Conservation (phyloP, 768 basidiomycete genomes). For the Boletus fagicola region DNA sequence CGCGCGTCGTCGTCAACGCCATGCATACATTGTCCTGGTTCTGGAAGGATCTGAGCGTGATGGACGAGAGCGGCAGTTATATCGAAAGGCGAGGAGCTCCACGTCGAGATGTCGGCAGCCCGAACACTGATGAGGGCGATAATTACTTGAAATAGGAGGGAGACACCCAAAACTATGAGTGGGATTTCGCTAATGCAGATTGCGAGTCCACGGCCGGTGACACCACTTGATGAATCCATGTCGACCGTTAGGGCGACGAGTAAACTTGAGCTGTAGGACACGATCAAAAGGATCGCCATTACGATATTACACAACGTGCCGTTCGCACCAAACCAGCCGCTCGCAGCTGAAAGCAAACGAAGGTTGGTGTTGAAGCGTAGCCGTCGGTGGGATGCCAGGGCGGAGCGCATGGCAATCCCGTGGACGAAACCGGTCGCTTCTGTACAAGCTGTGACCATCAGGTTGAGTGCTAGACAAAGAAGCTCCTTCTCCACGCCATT, state of each 20-base stretch:
- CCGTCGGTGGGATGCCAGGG: slow-evolving; percentile 24
- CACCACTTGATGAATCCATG: slow-evolving; percentile 16
- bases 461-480: slow-evolving; percentile 26
- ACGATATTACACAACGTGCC: slow-evolving; percentile 21
- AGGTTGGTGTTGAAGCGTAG: slow-evolving; percentile 32
- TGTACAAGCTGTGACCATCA: slow-evolving; percentile 28
- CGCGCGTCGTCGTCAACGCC: slow-evolving; percentile 11
- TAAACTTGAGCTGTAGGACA: slow-evolving; percentile 29
- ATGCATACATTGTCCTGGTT: slow-evolving; percentile 28
- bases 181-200: slow-evolving; percentile 28
- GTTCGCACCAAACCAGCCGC: slow-evolving; percentile 22
- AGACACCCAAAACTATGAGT: slow-evolving; percentile 27
- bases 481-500: slow-evolving; percentile 18
- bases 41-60: slow-evolving; percentile 21
- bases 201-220: neutral
- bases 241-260: slow-evolving; percentile 23
- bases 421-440: slow-evolving; percentile 32
- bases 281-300: slow-evolving; percentile 30
- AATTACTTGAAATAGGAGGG: slow-evolving; percentile 23
- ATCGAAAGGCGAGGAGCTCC: slow-evolving; percentile 35
- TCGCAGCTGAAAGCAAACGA: slow-evolving; percentile 26
- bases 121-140: slow-evolving; percentile 25
- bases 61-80: slow-evolving; percentile 31
- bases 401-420: slow-evolving; percentile 28
- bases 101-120: slow-evolving; percentile 28